These are phyloP conservation scores for Rhododendron simsii DNA, from an alignment of 148 eudicot species.

Conservation along the genomic window DNA sequence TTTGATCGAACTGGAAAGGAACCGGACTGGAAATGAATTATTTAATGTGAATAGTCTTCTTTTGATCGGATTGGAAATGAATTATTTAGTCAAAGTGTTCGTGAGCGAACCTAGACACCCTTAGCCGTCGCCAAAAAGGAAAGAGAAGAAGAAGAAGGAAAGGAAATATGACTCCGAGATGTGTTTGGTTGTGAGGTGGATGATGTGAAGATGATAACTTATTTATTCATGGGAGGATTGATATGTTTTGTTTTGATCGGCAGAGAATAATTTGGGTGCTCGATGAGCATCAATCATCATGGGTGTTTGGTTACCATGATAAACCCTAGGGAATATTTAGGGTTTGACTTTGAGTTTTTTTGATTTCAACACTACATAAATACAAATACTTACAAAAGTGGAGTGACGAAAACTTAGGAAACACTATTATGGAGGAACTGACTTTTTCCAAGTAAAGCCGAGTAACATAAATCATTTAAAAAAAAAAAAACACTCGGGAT, in stretches of 20 bases:
- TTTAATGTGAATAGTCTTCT: too few species aligned
- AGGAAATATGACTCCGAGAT: background rate
- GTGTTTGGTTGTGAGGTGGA: constrained; percentile 4
- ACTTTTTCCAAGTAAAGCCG: too few species aligned
- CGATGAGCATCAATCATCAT: background rate
- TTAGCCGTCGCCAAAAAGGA: background rate
- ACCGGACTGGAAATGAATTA: too few species aligned
- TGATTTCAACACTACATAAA: background rate
- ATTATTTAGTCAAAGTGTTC: too few species aligned
- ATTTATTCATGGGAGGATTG: background rate
- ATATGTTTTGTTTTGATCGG: background rate
- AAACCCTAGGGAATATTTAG: background rate
- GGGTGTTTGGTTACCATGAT: background rate
- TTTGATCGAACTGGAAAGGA: too few species aligned
- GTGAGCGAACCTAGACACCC: background rate
- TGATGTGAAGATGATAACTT: background rate
- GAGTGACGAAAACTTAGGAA: too few species aligned
- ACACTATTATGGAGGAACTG: too few species aligned
- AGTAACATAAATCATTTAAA: too few species aligned
- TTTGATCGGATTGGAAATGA: too few species aligned
- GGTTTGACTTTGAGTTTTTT: background rate
- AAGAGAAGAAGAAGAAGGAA: background rate
- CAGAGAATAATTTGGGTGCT: constrained; percentile 14
- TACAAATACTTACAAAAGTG: too few species aligned
- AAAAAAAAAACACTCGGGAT: too few species aligned